These are phyloP conservation scores for Tieghemostelium lacteum DNA, from an alignment of 78 protist genomes.

Conservation along the genomic window DNA sequence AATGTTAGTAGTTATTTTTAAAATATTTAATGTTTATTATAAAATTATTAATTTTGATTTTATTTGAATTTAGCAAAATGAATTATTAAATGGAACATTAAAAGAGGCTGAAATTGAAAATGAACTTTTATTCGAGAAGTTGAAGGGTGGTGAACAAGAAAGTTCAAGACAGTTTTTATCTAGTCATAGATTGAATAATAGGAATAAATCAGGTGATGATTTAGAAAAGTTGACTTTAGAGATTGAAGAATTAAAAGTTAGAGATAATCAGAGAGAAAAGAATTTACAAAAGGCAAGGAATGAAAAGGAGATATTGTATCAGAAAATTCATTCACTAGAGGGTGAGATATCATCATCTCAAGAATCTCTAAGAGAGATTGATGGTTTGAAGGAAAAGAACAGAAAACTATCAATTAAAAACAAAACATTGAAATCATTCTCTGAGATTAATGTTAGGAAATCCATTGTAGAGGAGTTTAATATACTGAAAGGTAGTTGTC, in stretches of 20 bases:
- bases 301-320: constrained; percentile 12
- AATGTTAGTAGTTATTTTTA: constrained; percentile 9
- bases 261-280: constrained; percentile 19
- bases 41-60: not conserved
- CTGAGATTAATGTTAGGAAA: constrained; percentile 43
- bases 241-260: constrained; percentile 13
- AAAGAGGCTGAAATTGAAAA: constrained; percentile 58
- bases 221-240: constrained; percentile 21
- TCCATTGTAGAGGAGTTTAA: constrained; percentile 56
- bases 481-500: constrained; percentile 16
- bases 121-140: constrained; percentile 36
- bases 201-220: not conserved
- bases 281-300: not conserved
- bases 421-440: constrained; percentile 11
- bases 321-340: not conserved
- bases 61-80: constrained; percentile 68
- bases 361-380: not conserved
- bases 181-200: not conserved
- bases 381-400: constrained; percentile 35
- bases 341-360: not conserved
- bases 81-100: constrained; percentile 23
- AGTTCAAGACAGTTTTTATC: not conserved
- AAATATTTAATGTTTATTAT: not conserved
- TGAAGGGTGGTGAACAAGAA: constrained; percentile 20
- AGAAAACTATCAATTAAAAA: constrained; percentile 8